A percentile compares a stretch with the other conserved stretches of the same genome.
Evolutionary conservation across 2,329 filamentous ascomycete genomes (phyloP).

Genomic region (Pezicula radicicola): DNA sequence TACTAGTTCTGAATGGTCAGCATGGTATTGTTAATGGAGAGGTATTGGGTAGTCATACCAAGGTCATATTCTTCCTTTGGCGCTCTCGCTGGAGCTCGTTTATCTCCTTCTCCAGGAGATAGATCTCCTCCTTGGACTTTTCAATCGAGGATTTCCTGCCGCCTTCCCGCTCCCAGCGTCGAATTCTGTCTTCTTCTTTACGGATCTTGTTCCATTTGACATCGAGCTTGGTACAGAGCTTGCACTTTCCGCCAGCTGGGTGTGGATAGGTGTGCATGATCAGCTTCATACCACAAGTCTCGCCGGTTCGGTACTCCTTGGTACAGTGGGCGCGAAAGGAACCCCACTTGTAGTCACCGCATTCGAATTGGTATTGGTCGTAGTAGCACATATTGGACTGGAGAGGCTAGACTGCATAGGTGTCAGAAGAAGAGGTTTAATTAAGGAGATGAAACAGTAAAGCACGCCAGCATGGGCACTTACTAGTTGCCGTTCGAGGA

Average conservation of each 20-base stretch:
- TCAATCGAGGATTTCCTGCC: conserved; percentile 67
- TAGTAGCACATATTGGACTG: conserved; percentile 83
- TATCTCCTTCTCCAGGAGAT: conserved; percentile 60
- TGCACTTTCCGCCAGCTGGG: conserved; percentile 58
- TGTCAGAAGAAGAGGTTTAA: conserved; percentile 11
- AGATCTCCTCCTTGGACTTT: conserved; percentile 67
- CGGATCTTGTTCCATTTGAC: conserved; percentile 74
- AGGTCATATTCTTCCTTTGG: conserved; percentile 21
- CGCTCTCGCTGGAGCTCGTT: conserved; percentile 40
- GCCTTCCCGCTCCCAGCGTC: conserved; percentile 70
- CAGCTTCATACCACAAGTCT: conserved; percentile 93
- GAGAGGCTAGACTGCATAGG: conserved; percentile 8
- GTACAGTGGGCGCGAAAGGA: conserved; percentile 90
- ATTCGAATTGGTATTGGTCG: conserved; percentile 81
- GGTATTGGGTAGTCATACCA: background rate
- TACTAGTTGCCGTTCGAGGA: background rate
- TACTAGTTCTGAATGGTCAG: conserved; percentile 3
- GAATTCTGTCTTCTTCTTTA: conserved; percentile 73
- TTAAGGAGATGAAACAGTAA: conserved; percentile 1
- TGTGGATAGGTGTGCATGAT: conserved; percentile 71
- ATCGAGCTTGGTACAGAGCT: conserved; percentile 83
- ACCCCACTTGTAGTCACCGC: conserved; percentile 93
- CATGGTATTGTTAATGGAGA: background rate
- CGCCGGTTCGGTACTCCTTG: conserved; percentile 91
- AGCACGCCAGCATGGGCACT: background rate